Evolutionary conservation across 2,329 filamentous ascomycete species (phyloP), one percentile per base, ranked within the genome.

Genomic region (Aplosporella prunicola): DNA sequence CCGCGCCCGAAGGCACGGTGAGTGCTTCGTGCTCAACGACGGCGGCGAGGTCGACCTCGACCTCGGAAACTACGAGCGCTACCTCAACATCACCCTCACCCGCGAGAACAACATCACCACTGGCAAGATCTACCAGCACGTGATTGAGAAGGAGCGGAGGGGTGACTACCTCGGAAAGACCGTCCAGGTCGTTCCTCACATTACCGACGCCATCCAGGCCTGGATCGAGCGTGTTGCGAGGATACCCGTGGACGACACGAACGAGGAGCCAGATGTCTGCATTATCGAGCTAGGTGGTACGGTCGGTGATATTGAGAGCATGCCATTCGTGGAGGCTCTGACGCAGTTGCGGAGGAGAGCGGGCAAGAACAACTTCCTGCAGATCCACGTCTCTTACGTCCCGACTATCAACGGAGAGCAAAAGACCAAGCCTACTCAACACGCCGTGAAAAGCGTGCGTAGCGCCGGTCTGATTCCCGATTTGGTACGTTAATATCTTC

Each of bases 341-440:
- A 78, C 76, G 35, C 85, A 93, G 63, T 69, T 94, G 45, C 72
- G 80, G 48, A 71, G 81, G 48, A 72, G 78, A 45, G 78, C 74
- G 16, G 83, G 82, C 49, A 78, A 76, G 54, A 73, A 77, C 55
- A 89, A 93, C 64, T 93, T 94, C 59, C 65, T 88, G 56, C 81
- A 86, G 57, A 93, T 95, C 47, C 80, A 87, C 61, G 89, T 95
- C 44, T 87, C 82, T 4, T 84, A 88, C 50, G 80, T 96, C 22
- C 91, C 88, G 1, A 73, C 89, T 22, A 74, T 80, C 25, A 63
- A 72, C 43, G 73, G 75, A 22, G 80, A 96, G 68, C 79, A 93
- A 61, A 96, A 96, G 75, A 96, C 88, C 8, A 96, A 96, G 67
- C 91, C 91, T 0, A 98, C 91, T 0, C 91, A 98, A 60, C 78